A percentile compares a stretch with the other conserved stretches of the same genome.
phyloP scores from a whole-genome alignment of 306 rosid genomes.

The Ormosia semicastrata region DNA sequence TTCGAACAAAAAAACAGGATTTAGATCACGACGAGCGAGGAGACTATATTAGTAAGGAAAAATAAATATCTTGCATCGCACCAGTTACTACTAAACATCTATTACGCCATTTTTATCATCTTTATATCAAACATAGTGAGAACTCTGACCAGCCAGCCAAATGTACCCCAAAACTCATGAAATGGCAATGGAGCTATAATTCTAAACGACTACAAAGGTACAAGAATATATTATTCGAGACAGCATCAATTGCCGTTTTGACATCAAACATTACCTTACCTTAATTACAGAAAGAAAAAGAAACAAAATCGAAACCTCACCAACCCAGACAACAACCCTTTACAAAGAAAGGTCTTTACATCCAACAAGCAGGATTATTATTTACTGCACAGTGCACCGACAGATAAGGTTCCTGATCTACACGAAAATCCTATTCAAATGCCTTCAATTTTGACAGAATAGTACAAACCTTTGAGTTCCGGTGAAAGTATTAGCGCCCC shows the following conservation, averaged over 20 bases:
- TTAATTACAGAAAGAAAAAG: slow-evolving; percentile 12
- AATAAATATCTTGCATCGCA: too few relatives aligned
- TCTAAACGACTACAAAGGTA: slow-evolving; percentile 12
- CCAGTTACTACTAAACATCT: too few relatives aligned
- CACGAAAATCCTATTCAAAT: slow-evolving; percentile 18
- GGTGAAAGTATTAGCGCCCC: not conserved
- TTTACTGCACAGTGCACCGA: slow-evolving; percentile 26
- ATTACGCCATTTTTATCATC: too few relatives aligned
- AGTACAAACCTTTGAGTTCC: not conserved
- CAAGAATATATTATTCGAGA: not conserved
- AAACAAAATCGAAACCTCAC: slow-evolving; percentile 17
- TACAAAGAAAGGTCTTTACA: not conserved
- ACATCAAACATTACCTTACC: slow-evolving; percentile 17
- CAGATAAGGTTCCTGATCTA: slow-evolving; percentile 8
- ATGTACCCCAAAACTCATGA: not conserved
- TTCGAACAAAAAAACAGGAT: too few relatives aligned
- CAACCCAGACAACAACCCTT: slow-evolving; percentile 8
- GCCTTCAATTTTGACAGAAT: not conserved
- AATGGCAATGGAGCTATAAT: not conserved
- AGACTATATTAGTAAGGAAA: too few relatives aligned
- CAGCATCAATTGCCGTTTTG: not conserved
- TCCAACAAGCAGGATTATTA: slow-evolving; percentile 25
- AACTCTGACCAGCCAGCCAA: not conserved
- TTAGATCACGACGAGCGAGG: too few relatives aligned
- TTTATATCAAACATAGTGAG: not conserved